Percentiles rank a stretch among this genome's conserved stretches.
Conservation (phyloP, 1,284 basidiomycete species). For the Austropuccinia psidii region DNA sequence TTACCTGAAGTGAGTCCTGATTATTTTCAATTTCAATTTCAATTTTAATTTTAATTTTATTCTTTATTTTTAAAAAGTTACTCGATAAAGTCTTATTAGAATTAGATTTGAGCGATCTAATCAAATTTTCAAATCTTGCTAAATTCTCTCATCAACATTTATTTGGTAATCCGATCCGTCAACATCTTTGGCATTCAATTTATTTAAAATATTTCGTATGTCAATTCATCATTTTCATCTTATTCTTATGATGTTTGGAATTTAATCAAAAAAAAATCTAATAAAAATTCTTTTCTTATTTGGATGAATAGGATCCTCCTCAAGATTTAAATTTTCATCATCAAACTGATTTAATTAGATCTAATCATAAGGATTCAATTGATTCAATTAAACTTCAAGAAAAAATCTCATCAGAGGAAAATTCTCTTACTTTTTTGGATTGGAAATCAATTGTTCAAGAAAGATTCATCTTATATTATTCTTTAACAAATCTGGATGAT, state of each 20-base stretch:
- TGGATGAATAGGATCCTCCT: not conserved
- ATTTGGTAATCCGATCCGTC: not conserved
- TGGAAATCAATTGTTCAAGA: too few relatives aligned
- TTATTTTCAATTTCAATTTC: not conserved
- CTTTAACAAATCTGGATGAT: too few relatives aligned
- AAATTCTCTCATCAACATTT: not conserved
- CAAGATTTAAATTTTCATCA: not conserved
- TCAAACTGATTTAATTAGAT: not conserved
- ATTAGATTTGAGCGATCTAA: not conserved
- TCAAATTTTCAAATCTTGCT: not conserved
- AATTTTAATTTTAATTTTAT: not conserved
- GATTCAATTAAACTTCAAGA: not conserved
- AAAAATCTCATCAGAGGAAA: not conserved
- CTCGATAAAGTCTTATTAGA: not conserved
- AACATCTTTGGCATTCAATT: not conserved
- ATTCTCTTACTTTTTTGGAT: too few relatives aligned
- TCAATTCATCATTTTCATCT: not conserved
- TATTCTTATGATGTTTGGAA: too few relatives aligned
- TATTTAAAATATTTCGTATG: constrained; percentile 16
- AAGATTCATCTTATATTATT: too few relatives aligned
- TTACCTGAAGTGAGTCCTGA: not conserved
- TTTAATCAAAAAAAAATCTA: too few relatives aligned
- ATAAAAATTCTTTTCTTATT: not conserved
- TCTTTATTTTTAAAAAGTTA: not conserved
- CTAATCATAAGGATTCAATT: not conserved